These are phyloP conservation scores for Xerocomellus intermedius DNA, from an alignment of 768 basidiomycete genomes.

Conservation along the genomic window DNA sequence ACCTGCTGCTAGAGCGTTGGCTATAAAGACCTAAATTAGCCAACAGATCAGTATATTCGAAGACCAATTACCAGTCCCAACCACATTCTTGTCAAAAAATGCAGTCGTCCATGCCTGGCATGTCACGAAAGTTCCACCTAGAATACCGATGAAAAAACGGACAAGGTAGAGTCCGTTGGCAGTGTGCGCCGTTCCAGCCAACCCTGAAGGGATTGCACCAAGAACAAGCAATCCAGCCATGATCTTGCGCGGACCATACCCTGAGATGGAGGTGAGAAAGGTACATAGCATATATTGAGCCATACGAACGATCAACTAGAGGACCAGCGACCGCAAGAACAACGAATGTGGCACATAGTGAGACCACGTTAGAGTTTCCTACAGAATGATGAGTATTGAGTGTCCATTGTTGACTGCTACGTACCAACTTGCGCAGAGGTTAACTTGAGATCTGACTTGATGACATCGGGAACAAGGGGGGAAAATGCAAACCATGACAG, in stretches of 20 bases:
- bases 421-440: slow-evolving; percentile 44
- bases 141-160: slow-evolving; percentile 45
- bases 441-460: slow-evolving; percentile 51
- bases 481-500: slow-evolving; percentile 58
- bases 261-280: background rate
- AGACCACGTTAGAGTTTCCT: no score
- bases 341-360: slow-evolving; percentile 46
- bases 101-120: no score
- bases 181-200: slow-evolving; percentile 33
- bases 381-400: background rate
- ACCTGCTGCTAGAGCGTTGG: no score
- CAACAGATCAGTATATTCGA: no score
- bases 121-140: no score
- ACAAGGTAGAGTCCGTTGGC: slow-evolving; percentile 42
- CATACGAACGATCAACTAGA: slow-evolving; percentile 41
- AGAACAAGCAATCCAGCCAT: slow-evolving; percentile 5
- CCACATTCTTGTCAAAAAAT: no score
- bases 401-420: background rate
- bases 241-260: slow-evolving; percentile 7
- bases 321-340: slow-evolving; percentile 51
- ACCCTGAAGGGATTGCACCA: slow-evolving; percentile 5
- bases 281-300: no score
- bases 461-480: slow-evolving; percentile 56
- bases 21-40: no score
- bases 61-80: no score